Evolutionary conservation across 768 basidiomycete genomes (phyloP).

Genomic region (Suillus discolor): DNA sequence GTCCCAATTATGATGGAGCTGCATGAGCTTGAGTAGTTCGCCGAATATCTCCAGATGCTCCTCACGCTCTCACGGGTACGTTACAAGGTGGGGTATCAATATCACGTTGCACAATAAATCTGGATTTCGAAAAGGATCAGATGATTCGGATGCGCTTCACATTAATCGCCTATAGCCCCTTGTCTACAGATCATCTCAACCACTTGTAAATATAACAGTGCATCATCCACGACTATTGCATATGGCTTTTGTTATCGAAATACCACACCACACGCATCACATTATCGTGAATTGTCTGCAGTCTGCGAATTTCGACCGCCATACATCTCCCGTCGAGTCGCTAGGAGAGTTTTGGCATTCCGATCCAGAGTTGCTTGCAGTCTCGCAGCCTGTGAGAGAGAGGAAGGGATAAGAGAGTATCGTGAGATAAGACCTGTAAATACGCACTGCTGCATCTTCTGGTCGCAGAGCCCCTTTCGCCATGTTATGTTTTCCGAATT

Average conservation of each 20-base stretch:
- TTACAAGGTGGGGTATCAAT: too few relatives aligned
- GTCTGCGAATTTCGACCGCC: conserved; percentile 22
- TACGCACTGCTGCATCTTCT: conserved; percentile 79
- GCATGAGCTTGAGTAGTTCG: background rate
- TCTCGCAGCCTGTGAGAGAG: conserved; percentile 60
- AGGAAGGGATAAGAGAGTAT: background rate
- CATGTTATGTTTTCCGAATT: conserved; percentile 83
- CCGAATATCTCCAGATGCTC: background rate
- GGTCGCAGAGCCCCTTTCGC: conserved; percentile 82
- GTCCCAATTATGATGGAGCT: background rate
- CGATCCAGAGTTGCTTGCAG: conserved; percentile 66
- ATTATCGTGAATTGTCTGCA: conserved; percentile 19
- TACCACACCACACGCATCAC: conserved; percentile 12
- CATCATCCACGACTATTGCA: conserved; percentile 20
- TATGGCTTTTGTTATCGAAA: conserved; percentile 20
- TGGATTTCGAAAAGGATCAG: too few relatives aligned
- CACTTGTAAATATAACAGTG: conserved; percentile 20
- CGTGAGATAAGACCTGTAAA: background rate
- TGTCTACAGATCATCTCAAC: background rate
- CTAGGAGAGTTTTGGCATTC: conserved; percentile 33
- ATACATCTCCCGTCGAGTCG: conserved; percentile 27
- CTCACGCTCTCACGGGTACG: background rate
- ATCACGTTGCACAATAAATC: too few relatives aligned
- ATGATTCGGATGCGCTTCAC: too few relatives aligned
- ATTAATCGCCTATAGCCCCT: background rate